Evolutionary conservation across 2,329 filamentous ascomycete species (phyloP).

Genomic region (Chrysoporthe puriensis): DNA sequence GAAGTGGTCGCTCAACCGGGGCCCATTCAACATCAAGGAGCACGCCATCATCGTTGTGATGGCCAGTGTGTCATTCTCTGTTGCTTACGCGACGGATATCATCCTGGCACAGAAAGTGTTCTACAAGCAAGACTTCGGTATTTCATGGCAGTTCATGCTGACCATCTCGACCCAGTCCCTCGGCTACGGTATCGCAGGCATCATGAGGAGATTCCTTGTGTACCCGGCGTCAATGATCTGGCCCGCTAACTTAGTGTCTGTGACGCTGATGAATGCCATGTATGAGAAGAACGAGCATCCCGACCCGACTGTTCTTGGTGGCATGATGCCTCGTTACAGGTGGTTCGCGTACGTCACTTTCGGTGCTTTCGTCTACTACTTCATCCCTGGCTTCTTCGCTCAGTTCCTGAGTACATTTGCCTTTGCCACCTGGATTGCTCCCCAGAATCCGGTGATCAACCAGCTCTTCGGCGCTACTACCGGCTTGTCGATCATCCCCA

Average conservation of each 20-base stretch:
- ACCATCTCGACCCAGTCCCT: constrained; percentile 71
- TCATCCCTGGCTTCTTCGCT: constrained; percentile 70
- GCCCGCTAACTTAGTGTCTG: constrained; percentile 68
- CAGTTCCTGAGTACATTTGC: constrained; percentile 73
- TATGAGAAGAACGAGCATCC: constrained; percentile 61
- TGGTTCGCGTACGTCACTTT: constrained; percentile 65
- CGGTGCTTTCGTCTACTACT: constrained; percentile 67
- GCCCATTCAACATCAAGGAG: constrained; percentile 73
- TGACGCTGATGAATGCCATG: constrained; percentile 72
- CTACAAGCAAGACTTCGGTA: constrained; percentile 71
- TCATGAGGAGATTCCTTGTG: constrained; percentile 67
- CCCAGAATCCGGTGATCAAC: constrained; percentile 69
- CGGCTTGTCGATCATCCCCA: constrained; percentile 68
- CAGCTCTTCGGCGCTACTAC: constrained; percentile 73
- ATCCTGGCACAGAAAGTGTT: constrained; percentile 72
- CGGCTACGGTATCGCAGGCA: constrained; percentile 70
- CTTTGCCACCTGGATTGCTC: constrained; percentile 73
- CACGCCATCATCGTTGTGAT: constrained; percentile 71
- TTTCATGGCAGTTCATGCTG: constrained; percentile 67
- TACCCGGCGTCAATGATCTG: constrained; percentile 75
- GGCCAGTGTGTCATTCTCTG: constrained; percentile 72
- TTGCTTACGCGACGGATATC: constrained; percentile 75
- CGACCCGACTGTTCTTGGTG: constrained; percentile 61
- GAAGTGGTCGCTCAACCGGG: constrained; percentile 64
- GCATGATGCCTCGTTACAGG: constrained; percentile 66